These are phyloP conservation scores for Vitis hybrid DNA, from an alignment of 177 flowering plant species.

Conservation along the genomic window DNA sequence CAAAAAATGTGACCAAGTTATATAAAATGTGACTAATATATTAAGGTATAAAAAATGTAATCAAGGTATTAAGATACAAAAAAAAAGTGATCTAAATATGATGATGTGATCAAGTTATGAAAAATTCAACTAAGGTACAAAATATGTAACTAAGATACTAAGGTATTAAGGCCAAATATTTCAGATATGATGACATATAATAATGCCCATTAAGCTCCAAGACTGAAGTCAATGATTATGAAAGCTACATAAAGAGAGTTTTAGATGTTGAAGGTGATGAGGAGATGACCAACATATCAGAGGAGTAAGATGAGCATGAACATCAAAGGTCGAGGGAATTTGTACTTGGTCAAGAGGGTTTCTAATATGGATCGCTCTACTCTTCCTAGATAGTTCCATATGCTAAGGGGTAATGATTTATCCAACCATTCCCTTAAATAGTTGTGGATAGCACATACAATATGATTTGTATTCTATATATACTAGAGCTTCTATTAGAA, in stretches of 20 bases:
- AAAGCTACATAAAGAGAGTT: conserved; percentile 27
- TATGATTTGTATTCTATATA: no score
- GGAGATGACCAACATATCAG: conserved; percentile 21
- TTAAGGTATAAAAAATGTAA: no score
- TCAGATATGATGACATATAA: conserved; percentile 34
- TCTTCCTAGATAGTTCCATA: conserved; percentile 39
- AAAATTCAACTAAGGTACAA: no score
- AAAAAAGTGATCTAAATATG: no score
- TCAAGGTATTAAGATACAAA: no score
- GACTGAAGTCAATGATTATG: conserved; percentile 25
- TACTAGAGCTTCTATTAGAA: no score
- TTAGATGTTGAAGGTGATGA: conserved; percentile 20
- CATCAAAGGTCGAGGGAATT: conserved; percentile 30
- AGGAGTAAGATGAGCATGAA: conserved; percentile 22
- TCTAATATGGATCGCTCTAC: conserved; percentile 32
- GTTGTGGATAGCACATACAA: no score
- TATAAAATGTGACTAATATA: no score
- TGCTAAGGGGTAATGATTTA: conserved; percentile 24
- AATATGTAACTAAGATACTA: no score
- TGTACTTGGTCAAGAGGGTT: conserved; percentile 23
- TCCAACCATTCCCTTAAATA: no score
- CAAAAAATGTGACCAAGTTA: no score
- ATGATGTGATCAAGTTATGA: no score
- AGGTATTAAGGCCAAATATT: conserved; percentile 35
- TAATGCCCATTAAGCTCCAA: conserved; percentile 33